These are phyloP conservation scores for Pseudoneurospora amorphoporcata DNA, from an alignment of 495 filamentous ascomycete genomes.

Conservation along the genomic window DNA sequence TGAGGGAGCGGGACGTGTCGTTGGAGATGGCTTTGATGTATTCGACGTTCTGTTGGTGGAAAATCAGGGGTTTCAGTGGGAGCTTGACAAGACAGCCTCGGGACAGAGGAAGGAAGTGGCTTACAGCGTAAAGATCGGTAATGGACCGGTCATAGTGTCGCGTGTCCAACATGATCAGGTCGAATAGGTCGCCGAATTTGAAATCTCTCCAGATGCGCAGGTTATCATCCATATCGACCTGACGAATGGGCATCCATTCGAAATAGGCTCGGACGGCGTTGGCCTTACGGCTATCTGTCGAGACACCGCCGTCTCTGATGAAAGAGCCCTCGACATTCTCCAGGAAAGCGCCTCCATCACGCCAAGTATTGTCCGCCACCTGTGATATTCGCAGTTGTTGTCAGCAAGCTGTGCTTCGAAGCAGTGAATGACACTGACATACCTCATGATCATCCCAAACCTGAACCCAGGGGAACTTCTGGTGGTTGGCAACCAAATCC, in stretches of 20 bases:
- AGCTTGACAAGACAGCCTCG: background rate
- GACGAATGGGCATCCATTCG: conserved; percentile 56
- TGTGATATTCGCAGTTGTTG: conserved; percentile 16
- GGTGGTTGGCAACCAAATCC: conserved; percentile 47
- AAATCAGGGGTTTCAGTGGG: no score
- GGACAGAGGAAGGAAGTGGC: conserved; percentile 4
- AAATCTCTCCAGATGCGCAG: conserved; percentile 60
- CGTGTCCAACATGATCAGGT: conserved; percentile 61
- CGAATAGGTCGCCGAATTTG: conserved; percentile 51
- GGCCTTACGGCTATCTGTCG: conserved; percentile 47
- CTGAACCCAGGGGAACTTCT: conserved; percentile 55
- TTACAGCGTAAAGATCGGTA: conserved; percentile 25
- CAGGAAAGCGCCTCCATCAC: conserved; percentile 42
- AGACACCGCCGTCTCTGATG: conserved; percentile 45
- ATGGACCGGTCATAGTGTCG: conserved; percentile 54
- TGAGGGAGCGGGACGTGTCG: conserved; percentile 48
- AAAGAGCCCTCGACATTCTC: conserved; percentile 55
- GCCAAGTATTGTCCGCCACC: conserved; percentile 53
- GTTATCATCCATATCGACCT: conserved; percentile 60
- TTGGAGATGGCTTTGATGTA: conserved; percentile 48
- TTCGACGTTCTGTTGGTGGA: conserved; percentile 38
- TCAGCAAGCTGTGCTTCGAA: background rate
- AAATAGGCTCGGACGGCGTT: conserved; percentile 63
- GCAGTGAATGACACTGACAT: background rate
- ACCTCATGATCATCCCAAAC: conserved; percentile 59